Conservation (phyloP, 495 filamentous ascomycete species). For the Cladorrhinum samala region DNA sequence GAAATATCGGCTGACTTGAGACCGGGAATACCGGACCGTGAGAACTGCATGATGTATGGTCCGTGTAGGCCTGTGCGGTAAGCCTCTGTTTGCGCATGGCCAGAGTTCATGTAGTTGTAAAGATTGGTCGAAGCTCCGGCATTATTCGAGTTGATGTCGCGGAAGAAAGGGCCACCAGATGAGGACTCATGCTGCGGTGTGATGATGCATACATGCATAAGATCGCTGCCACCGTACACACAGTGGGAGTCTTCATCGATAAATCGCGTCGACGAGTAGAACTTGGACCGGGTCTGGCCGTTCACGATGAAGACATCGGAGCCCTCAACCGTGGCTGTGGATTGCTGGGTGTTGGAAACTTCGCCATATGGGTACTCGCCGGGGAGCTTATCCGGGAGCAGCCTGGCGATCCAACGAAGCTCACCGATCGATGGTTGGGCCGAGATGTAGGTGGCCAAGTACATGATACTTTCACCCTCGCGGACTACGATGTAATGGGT, state of each 20-base stretch:
- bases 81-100: conserved; percentile 56
- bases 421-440: conserved; percentile 55
- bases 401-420: conserved; percentile 58
- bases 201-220: conserved; percentile 47
- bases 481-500: conserved; percentile 60
- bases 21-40: conserved; percentile 49
- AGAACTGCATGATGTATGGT: conserved; percentile 57
- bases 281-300: conserved; percentile 60
- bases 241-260: conserved; percentile 63
- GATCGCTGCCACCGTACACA: conserved; percentile 41
- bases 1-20: conserved; percentile 46
- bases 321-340: conserved; percentile 50
- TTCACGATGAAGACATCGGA: conserved; percentile 57
- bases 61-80: conserved; percentile 62
- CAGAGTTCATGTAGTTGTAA: conserved; percentile 66
- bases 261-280: conserved; percentile 61
- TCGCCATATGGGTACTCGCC: conserved; percentile 47
- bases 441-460: conserved; percentile 59
- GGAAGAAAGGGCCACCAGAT: conserved; percentile 55
- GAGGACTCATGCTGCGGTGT: conserved; percentile 46
- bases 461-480: conserved; percentile 52
- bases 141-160: conserved; percentile 62
- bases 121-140: conserved; percentile 51
- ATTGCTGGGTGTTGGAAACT: conserved; percentile 45
- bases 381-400: conserved; percentile 50